Percentiles rank a stretch among this genome's conserved stretches.
Evolutionary conservation across 306 rosid species (phyloP).

Genomic region (Myrica gale): DNA sequence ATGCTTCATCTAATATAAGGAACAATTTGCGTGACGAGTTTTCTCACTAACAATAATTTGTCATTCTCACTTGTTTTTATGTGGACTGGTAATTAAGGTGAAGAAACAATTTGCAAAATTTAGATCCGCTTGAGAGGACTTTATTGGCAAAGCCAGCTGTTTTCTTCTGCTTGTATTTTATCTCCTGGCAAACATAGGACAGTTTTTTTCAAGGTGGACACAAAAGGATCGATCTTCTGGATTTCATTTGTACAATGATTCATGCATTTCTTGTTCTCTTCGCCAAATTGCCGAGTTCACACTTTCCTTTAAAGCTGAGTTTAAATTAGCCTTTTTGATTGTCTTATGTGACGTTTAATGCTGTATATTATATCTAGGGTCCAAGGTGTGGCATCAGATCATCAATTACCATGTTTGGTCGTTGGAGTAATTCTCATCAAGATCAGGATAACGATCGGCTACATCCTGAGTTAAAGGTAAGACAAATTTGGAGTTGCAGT

Average conservation of each 20-base stretch:
- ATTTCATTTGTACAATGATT: neutral
- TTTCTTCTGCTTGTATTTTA: neutral
- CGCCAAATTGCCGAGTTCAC: neutral
- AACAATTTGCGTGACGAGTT: neutral
- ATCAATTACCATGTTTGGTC: slow-evolving; percentile 34
- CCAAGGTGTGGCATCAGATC: neutral
- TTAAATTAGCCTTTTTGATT: neutral
- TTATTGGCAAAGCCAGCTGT: neutral
- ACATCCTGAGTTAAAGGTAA: slow-evolving; percentile 37
- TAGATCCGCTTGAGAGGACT: neutral
- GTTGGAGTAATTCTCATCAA: slow-evolving; percentile 32
- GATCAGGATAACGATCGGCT: slow-evolving; percentile 35
- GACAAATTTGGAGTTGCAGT: no score
- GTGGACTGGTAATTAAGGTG: neutral
- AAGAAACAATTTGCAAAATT: neutral
- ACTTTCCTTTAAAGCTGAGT: neutral
- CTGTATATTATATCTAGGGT: slow-evolving; percentile 13
- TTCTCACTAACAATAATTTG: neutral
- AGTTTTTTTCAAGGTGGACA: neutral
- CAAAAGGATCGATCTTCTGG: neutral
- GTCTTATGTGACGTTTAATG: slow-evolving; percentile 1
- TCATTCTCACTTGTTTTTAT: neutral
- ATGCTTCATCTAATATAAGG: no score
- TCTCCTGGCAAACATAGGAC: neutral
- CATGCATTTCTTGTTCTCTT: neutral